Base-by-base conservation (phyloP, 2,329 filamentous ascomycete genomes). In the Calonectria ilicicola region DNA sequence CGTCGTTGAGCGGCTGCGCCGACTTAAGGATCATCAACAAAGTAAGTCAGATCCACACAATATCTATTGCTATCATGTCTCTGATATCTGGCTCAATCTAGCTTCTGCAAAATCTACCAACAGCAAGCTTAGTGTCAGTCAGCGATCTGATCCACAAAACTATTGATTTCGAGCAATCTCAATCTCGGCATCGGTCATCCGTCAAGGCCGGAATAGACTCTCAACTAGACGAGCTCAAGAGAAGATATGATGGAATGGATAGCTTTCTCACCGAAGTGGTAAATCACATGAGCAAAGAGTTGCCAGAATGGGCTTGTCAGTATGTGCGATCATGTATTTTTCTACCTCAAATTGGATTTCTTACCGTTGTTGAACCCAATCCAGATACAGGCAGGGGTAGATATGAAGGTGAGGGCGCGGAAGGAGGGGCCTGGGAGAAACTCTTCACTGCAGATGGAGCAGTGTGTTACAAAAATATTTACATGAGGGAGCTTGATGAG, bases 271-370 rank as follows among this genome's bases (percentile, higher is more conserved):
- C 90, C 2, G 84, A 91, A 66, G 91, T 95, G 2, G 92, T 92
- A 6, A 86, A 87, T 21, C 89, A 91, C n/a, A 86, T 98, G 69
- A 89, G 90, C 0, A 82, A 84, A 17, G 87, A 88, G 1, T 86
- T 97, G 23, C 93, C 95, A 1, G 86, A 89, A 72, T 88, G 89
- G 87, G 87, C 87, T 21, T 82, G 82, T 29, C 81, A 84, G 35
- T 87, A 89, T 72, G 84, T 93, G 17, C 86, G 89, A 40, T 96
- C 96, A 67, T 97, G 97, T 74, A 93, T 97, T 21, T 98, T 97
- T 81, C 93, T 98, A 74, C 96, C 96, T 0, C 95, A 98, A 79
- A 90, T 98, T 44, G 97, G 97, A 0, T 99, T 98, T 80, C 89
- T 98, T 44, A 94, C 95, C 2, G 92, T 93, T 0, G 92, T 98